Conservation (phyloP, 441 rosid genomes). For the Gossypium davidsonii region DNA sequence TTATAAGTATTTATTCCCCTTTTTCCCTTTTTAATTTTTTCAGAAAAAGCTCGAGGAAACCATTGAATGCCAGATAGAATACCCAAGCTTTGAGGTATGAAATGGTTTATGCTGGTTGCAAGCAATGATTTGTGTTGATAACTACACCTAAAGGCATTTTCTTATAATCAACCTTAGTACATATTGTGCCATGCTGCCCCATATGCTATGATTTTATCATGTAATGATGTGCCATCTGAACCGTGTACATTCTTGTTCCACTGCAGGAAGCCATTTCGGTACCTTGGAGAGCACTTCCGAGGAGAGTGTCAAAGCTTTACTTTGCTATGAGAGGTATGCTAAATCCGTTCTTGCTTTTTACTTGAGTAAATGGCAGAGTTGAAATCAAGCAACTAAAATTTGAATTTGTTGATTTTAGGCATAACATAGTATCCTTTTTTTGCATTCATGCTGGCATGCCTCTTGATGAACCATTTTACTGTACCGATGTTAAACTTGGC, state of each 20-base stretch:
- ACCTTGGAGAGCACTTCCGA: constrained; percentile 61
- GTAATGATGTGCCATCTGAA: not conserved
- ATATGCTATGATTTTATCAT: not conserved
- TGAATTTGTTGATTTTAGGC: not conserved
- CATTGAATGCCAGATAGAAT: constrained; percentile 40
- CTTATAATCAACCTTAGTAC: not conserved
- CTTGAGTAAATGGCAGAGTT: not conserved
- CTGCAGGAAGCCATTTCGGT: constrained; percentile 62
- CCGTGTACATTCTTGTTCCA: not conserved
- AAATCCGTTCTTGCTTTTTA: not conserved
- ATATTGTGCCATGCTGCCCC: not conserved
- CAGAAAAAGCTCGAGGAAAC: constrained; percentile 66
- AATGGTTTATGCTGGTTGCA: not conserved
- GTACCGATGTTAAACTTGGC: not conserved
- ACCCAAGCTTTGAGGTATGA: constrained; percentile 75
- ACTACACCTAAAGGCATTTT: not conserved
- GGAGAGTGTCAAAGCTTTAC: constrained; percentile 59
- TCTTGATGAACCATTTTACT: not conserved
- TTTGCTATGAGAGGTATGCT: constrained; percentile 73
- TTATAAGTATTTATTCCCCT: not conserved
- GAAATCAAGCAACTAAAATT: not conserved
- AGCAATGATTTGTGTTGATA: not conserved
- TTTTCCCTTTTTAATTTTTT: constrained; percentile 6
- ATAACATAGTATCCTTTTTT: not conserved
- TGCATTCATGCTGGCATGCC: not conserved